These are phyloP conservation scores for Aspergillus avenaceus DNA, from an alignment of 495 filamentous ascomycete species.

Conservation along the genomic window DNA sequence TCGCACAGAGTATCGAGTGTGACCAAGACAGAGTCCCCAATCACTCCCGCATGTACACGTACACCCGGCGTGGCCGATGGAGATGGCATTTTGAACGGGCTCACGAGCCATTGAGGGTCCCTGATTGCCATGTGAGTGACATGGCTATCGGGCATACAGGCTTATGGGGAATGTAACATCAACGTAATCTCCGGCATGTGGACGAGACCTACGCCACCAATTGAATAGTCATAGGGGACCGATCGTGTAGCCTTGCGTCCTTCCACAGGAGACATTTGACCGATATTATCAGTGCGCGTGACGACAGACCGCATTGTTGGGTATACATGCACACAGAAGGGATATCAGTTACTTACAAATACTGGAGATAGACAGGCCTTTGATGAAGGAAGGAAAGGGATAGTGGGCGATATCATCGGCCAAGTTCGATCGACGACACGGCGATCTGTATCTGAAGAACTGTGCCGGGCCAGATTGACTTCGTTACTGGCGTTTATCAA, in stretches of 20 bases:
- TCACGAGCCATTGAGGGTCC: neutral
- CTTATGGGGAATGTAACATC: constrained; percentile 1
- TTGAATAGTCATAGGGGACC: neutral
- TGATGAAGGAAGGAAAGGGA: neutral
- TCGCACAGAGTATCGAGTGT: neutral
- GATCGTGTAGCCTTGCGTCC: neutral
- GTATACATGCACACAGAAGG: neutral
- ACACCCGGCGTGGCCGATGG: neutral
- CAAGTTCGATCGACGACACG: neutral
- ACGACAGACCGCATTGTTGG: neutral
- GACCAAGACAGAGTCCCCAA: neutral
- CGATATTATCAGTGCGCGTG: neutral
- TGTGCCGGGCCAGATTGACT: neutral
- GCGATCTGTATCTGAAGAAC: neutral
- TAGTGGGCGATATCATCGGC: neutral
- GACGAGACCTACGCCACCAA: neutral
- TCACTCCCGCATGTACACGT: neutral
- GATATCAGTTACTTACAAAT: neutral
- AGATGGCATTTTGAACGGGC: neutral
- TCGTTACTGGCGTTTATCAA: neutral
- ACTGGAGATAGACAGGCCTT: neutral
- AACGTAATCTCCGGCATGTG: constrained; percentile 1
- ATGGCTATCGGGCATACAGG: neutral
- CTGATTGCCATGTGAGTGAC: constrained; percentile 1
- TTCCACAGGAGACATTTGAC: neutral